Evolutionary conservation across 2,329 filamentous ascomycete species (phyloP), one percentile per base, ranked within the genome.

Genomic region (Cytospora chrysosperma): DNA sequence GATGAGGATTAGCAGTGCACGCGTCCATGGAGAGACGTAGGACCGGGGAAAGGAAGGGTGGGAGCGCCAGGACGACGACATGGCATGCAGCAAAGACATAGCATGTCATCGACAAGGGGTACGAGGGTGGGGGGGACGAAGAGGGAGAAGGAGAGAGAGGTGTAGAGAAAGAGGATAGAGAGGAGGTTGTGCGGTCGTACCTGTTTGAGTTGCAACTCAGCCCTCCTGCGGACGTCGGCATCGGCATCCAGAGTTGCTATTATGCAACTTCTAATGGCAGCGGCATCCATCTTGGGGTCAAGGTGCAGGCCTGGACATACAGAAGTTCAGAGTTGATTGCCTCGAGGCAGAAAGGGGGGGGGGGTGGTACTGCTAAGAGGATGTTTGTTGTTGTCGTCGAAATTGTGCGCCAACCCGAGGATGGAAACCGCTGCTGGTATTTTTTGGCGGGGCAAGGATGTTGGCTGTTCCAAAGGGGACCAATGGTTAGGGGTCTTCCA

Each of bases 131-230:
- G 15, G 34, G 13, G 34, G 6, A n/a, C n/a, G n/a, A n/a, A n/a
- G 32, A 34, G 13, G 32, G 13, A 12, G 5, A 34, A 10, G 9
- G 13, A 10, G 32, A 34, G 13, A n/a, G 32, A 15, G 32, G 32
- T 34, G 10, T 12, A 34, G 28, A 30, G 32, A 15, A 28, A n/a
- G 28, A 65, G 65, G 30, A 51, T 24, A 57, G 28, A 65, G 65
- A 40, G 19, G 37, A 9, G 17, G 37, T 40, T 40, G 37, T 40
- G 54, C 4, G 64, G 53, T 73, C 87, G 75, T 82, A 94, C 91
- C 82, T 88, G 84, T 82, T 93, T 93, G 71, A 95, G 83, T 78
- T 94, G 89, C 70, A 89, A 79, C 81, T 95, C 91, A 75, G 90
- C 90, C 76, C 88, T 84, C 74, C 89, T 86, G 77, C 91, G 85